Evolutionary conservation across 306 rosid genomes (phyloP), one percentile per base, ranked within the genome.

Genomic region (Gynostemma pentaphyllum): DNA sequence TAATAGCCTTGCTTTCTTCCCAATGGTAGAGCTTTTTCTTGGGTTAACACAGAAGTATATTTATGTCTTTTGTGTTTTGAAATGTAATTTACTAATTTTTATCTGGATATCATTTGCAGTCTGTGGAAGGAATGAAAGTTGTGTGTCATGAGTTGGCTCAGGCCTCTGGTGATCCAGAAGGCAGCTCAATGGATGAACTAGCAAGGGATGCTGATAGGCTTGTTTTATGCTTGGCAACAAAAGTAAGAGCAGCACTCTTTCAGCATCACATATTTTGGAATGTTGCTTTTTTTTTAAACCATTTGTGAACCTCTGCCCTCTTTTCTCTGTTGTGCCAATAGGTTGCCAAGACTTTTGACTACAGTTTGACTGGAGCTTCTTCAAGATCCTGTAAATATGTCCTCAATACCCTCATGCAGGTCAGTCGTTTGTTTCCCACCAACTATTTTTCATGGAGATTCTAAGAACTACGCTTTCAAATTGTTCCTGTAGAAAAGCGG

Each of bases 351-450:
- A 94, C 95, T 72, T 94, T 94, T 84, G 99, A 94, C 83, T 94
- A 86, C 83, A 94, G 97, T 75, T 82, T 94, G 87, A 76, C 82
- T 1, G 99, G 99, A 27, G 97, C 94, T 28, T 86, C 97, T 5
- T 94, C 99, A 19, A 83, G 99, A 73, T 86, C 99, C 52, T 94
- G 99, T 81, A 94, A 94, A 89, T 94, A 94, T 76, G 99, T 94
- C 74, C 83, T 94, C 69, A 94, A 94, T 81, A 94, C 99, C 40
- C 94, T 94, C 45, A 84, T 94, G 99, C 99, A 94, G 94, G 99
- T 94, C n/a, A n/a, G n/a, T n/a, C n/a, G n/a, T n/a, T n/a, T n/a
- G n/a, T n/a, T n/a, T 76, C 68, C 2, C 67, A 6, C 48, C 64
- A 28, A 44, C 29, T 45, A 50, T 23, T 29, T 66, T 12, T 7